A percentile compares a stretch with the other conserved stretches of the same genome.
These are phyloP conservation scores for Trichocladium uniseriatum DNA, from an alignment of 495 filamentous ascomycete species.

Conservation along the genomic window DNA sequence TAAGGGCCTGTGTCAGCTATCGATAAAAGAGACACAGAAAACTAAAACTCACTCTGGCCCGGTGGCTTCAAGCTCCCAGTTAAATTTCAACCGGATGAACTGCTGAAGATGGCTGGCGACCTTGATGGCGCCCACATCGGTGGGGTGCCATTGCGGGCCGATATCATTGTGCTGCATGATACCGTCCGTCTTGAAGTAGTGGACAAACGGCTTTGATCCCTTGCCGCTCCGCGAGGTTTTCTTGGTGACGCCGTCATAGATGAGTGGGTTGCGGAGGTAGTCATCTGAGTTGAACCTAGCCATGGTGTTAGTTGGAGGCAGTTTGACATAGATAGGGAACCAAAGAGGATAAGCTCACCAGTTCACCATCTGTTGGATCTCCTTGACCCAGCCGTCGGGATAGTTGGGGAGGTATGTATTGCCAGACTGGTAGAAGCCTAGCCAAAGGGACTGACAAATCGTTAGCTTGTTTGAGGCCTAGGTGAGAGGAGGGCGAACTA, in stretches of 20 bases:
- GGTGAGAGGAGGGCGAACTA: too few species aligned
- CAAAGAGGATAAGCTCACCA: conserved; percentile 15
- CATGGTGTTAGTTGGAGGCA: neutral
- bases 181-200: conserved; percentile 60
- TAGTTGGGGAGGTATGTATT: conserved; percentile 44
- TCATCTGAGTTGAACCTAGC: conserved; percentile 40
- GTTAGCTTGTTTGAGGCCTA: conserved; percentile 2
- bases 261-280: conserved; percentile 34
- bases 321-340: neutral
- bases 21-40: too few species aligned
- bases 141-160: conserved; percentile 53
- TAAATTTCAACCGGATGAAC: conserved; percentile 42
- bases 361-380: conserved; percentile 46
- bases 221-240: conserved; percentile 27
- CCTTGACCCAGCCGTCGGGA: conserved; percentile 40
- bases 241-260: conserved; percentile 38
- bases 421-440: conserved; percentile 44
- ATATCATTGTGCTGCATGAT: conserved; percentile 65
- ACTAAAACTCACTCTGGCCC: conserved; percentile 52
- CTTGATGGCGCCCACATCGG: conserved; percentile 60
- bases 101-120: conserved; percentile 57
- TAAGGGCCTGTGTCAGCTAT: conserved; percentile 2
- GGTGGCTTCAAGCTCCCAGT: conserved; percentile 51
- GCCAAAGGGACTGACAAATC: conserved; percentile 50
- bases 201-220: conserved; percentile 44